Base-by-base conservation (phyloP, 1,284 basidiomycete genomes). In the Cerrena zonata region DNA sequence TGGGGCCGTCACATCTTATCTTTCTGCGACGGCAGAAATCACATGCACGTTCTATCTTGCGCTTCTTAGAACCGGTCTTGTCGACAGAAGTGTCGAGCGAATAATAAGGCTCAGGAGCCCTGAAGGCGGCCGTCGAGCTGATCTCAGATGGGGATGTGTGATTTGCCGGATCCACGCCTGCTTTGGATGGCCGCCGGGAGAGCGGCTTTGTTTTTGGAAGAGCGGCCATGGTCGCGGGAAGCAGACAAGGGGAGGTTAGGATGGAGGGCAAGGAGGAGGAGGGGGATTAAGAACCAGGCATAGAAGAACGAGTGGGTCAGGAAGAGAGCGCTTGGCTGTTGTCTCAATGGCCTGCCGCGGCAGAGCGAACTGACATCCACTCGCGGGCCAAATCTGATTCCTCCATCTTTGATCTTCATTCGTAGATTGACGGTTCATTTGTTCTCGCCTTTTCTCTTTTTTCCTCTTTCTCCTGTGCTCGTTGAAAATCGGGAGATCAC, bases 1-100 rank as follows among this genome's bases (percentile, higher is more conserved):
- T 74, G 7, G 82, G 77, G 10, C 85, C 85, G 62, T 88, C 84
- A 58, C 86, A 88, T 60, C 78, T 80, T 24, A 80, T 82, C 66
- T 87, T 87, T 47, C 80, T 73, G 38, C 77, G 72, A 10, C 85
- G 73, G 63, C 85, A 87, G 43, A 75, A 76, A 61, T 87, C 84
- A 59, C 84, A 87, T n/a, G 84, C 84, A 24, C 84, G 73, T 30
- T 84, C 80, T n/a, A 78, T 69, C 62, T 78, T 82, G 49, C 78
- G 76, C 55, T 71, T 80, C 67, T 74, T 80, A 65, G 56, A 56
- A 23, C 55, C 53, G 30, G 56, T 56, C 15, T 57, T 52, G n/a
- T 58, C 55, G 2, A 50, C 47, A 34, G 59, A 59, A 13, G 60
- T 54, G 58, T 61, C 63, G 50, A 57, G 43, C 25, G 58, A 50